phyloP scores from a whole-genome alignment of 2,329 filamentous ascomycete genomes.

The Aspergillus quadricinctus region DNA sequence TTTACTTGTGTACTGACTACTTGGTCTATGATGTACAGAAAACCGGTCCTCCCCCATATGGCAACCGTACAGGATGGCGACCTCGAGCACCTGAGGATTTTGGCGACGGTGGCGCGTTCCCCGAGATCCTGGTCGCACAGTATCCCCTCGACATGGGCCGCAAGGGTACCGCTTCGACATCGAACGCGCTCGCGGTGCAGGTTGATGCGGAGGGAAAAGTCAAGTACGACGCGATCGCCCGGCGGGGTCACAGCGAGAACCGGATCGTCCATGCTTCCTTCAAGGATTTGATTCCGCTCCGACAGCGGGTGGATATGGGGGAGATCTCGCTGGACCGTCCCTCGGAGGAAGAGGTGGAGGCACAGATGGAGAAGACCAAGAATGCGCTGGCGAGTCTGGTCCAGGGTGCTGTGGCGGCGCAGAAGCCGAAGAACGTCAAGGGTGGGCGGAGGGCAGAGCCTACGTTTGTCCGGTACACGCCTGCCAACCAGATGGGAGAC shows the following conservation, averaged over 20 bases:
- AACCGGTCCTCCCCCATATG: constrained; percentile 81
- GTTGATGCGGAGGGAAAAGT: constrained; percentile 89
- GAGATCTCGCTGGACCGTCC: constrained; percentile 85
- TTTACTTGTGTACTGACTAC: no score
- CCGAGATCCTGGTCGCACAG: constrained; percentile 87
- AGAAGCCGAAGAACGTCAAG: constrained; percentile 94
- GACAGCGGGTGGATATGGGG: constrained; percentile 87
- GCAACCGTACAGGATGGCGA: constrained; percentile 83
- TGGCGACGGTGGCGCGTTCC: constrained; percentile 93
- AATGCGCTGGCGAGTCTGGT: constrained; percentile 78
- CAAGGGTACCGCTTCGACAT: constrained; percentile 63
- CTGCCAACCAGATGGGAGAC: constrained; percentile 94
- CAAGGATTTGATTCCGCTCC: constrained; percentile 90
- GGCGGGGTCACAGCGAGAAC: constrained; percentile 77
- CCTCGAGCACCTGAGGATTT: constrained; percentile 86
- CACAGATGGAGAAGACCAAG: constrained; percentile 82
- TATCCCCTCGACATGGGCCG: constrained; percentile 94
- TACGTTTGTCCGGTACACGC: constrained; percentile 93
- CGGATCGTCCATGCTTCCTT: constrained; percentile 92
- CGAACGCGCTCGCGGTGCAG: constrained; percentile 87
- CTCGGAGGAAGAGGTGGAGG: constrained; percentile 75
- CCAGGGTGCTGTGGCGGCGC: constrained; percentile 78
- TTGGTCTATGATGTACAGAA: constrained; percentile 45
- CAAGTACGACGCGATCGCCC: constrained; percentile 92
- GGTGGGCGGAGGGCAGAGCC: constrained; percentile 74